Evolutionary conservation across 2,329 filamentous ascomycete species (phyloP).

Genomic region (Cadophora gregata): DNA sequence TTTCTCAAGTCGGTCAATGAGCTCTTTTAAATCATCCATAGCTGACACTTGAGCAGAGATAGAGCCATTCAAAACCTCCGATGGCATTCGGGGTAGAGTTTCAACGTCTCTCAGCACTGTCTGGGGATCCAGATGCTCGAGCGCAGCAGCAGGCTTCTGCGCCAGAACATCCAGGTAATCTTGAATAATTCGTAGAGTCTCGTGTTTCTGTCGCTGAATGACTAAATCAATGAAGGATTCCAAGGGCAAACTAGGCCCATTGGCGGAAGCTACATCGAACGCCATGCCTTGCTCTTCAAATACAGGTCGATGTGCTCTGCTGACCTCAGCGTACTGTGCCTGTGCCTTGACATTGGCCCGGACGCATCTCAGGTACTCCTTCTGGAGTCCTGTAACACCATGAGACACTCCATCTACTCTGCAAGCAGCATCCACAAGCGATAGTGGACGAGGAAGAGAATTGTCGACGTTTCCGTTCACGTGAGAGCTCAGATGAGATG

Average conservation of each 20-base stretch:
- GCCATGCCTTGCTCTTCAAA: neutral
- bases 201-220: slow-evolving; percentile 57
- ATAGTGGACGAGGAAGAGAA: slow-evolving; percentile 48
- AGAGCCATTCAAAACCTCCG: slow-evolving; percentile 36
- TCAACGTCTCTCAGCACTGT: slow-evolving; percentile 35
- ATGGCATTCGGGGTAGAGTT: slow-evolving; percentile 39
- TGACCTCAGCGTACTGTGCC: slow-evolving; percentile 49
- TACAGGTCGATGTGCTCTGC: slow-evolving; percentile 33
- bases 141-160: slow-evolving; percentile 57
- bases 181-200: slow-evolving; percentile 56
- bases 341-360: slow-evolving; percentile 58
- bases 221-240: slow-evolving; percentile 58
- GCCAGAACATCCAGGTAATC: slow-evolving; percentile 57
- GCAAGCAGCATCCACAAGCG: slow-evolving; percentile 52
- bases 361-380: slow-evolving; percentile 61
- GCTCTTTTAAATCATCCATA: slow-evolving; percentile 52
- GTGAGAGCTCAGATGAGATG: slow-evolving; percentile 58
- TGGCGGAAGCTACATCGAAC: slow-evolving; percentile 32
- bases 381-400: slow-evolving; percentile 54
- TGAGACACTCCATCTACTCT: slow-evolving; percentile 47
- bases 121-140: slow-evolving; percentile 53
- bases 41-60: slow-evolving; percentile 37
- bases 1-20: slow-evolving; percentile 61
- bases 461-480: slow-evolving; percentile 46
- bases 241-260: slow-evolving; percentile 43